Conservation (phyloP, 2,329 filamentous ascomycete genomes). For the Macroventuria anomochaeta region DNA sequence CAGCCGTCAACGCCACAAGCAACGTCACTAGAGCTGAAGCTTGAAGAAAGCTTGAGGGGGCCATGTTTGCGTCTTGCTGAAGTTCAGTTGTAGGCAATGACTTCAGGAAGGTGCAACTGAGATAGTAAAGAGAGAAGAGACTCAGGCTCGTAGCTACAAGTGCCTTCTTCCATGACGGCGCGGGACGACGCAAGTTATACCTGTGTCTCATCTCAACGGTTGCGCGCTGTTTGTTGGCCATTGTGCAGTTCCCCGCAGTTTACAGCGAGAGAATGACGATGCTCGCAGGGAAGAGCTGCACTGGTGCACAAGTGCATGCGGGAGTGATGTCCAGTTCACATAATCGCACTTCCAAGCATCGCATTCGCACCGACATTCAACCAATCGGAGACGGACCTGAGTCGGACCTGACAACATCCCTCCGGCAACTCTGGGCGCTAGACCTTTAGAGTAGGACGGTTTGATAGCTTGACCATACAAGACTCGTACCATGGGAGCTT, state of each 20-base stretch:
- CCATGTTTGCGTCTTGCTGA: constrained; percentile 7
- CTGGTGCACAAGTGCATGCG: constrained; percentile 6
- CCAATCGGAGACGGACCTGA: constrained; percentile 21
- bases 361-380: constrained; percentile 27
- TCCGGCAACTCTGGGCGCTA: not conserved
- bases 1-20: constrained; percentile 33
- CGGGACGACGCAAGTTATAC: constrained; percentile 17
- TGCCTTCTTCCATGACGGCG: constrained; percentile 8
- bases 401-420: not conserved
- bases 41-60: constrained; percentile 28
- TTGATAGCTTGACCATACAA: constrained; percentile 13
- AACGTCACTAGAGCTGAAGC: constrained; percentile 32
- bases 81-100: not conserved
- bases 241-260: constrained; percentile 22
- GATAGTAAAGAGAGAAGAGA: constrained; percentile 6
- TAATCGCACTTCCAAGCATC: not conserved
- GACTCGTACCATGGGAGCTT: constrained; percentile 7
- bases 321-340: constrained; percentile 10
- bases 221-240: constrained; percentile 10
- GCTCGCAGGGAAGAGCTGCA: constrained; percentile 2
- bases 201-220: constrained; percentile 2
- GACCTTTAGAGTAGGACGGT: not conserved
- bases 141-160: constrained; percentile 6
- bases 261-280: constrained; percentile 21
- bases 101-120: constrained; percentile 4